These are phyloP conservation scores for Oryza brachyantha DNA, from an alignment of 176 grass and related monocot species.

Conservation along the genomic window DNA sequence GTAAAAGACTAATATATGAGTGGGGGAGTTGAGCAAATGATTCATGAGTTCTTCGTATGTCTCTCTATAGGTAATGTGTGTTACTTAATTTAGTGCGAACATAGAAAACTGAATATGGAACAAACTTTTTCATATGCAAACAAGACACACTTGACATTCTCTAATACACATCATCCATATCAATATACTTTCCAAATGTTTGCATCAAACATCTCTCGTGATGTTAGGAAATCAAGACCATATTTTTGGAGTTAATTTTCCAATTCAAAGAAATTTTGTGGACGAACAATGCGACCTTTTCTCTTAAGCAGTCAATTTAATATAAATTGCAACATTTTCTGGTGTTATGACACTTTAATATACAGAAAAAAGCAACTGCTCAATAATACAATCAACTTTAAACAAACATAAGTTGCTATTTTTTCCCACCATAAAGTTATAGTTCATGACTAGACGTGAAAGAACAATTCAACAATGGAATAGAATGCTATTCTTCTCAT, in stretches of 20 bases:
- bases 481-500: slow-evolving; percentile 14
- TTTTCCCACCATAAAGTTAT: not conserved
- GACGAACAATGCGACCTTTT: not conserved
- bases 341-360: not conserved
- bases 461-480: slow-evolving; percentile 3
- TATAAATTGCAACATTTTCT: not conserved
- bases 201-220: not conserved
- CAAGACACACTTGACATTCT: not conserved
- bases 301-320: not conserved
- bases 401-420: not conserved
- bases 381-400: not conserved
- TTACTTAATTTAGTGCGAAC: not conserved
- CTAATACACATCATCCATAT: not conserved
- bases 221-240: not conserved
- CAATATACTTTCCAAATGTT: not conserved
- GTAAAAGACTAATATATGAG: no score
- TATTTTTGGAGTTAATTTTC: not conserved
- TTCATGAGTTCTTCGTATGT: no score
- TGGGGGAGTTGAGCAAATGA: no score
- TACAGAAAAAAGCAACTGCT: not conserved
- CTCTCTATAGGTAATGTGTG: no score
- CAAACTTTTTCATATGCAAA: not conserved
- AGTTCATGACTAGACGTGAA: not conserved
- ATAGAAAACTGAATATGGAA: not conserved
- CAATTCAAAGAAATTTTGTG: not conserved